Evolutionary conservation across 768 basidiomycete genomes (phyloP).

Genomic region (Boletus eberwhitei): DNA sequence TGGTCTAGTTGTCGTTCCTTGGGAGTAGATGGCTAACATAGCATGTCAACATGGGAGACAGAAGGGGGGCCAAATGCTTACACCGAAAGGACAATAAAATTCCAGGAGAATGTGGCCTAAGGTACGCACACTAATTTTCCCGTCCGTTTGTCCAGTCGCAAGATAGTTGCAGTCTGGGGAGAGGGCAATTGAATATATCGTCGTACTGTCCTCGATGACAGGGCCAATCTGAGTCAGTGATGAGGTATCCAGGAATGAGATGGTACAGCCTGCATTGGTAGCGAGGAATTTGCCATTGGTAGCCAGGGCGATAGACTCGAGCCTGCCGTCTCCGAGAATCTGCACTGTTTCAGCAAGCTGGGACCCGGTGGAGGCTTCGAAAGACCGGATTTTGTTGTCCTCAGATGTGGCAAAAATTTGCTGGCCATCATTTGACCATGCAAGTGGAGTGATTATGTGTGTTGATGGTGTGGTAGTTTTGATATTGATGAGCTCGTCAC

Average conservation of each 20-base stretch:
- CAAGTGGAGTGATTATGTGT: neutral
- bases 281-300: neutral
- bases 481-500: neutral
- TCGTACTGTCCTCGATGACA: neutral
- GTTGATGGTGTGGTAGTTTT: neutral
- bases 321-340: neutral
- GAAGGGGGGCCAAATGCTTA: neutral
- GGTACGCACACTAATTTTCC: neutral
- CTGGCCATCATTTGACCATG: neutral
- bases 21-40: neutral
- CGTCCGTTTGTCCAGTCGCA: neutral
- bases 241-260: neutral
- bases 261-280: neutral
- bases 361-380: neutral
- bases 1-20: neutral
- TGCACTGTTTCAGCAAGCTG: neutral
- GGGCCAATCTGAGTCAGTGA: neutral
- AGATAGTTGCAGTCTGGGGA: neutral
- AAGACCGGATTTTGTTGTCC: neutral
- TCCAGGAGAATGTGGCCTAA: neutral
- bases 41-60: neutral
- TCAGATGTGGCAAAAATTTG: neutral
- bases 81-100: neutral
- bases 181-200: neutral
- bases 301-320: neutral